Conservation (phyloP, 2,329 filamentous ascomycete genomes). For the Ceratocystis eucalypticola region DNA sequence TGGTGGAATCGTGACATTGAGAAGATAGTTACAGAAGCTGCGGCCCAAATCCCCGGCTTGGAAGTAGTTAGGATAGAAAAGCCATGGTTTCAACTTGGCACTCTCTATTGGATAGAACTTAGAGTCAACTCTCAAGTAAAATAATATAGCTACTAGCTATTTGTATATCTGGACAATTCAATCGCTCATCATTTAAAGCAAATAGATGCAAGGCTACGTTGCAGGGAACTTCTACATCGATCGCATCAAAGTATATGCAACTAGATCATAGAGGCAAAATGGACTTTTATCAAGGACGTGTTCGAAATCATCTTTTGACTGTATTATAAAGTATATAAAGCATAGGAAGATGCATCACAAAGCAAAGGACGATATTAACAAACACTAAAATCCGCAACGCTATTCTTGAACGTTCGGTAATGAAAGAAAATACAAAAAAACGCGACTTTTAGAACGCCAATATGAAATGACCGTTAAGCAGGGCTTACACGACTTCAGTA, state of each 20-base stretch:
- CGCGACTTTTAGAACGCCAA: neutral
- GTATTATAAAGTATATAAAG: neutral
- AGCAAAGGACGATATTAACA: neutral
- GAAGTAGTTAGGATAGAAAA: slow-evolving; percentile 42
- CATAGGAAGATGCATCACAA: slow-evolving; percentile 1
- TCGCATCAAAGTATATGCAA: too few species aligned
- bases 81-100: slow-evolving; percentile 42
- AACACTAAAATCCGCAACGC: neutral
- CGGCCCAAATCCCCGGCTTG: slow-evolving; percentile 36
- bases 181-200: too few species aligned
- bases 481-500: neutral
- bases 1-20: slow-evolving; percentile 57
- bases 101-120: slow-evolving; percentile 46
- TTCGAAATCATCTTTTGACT: too few species aligned
- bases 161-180: too few species aligned
- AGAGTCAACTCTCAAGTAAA: slow-evolving; percentile 25
- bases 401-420: neutral
- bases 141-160: too few species aligned
- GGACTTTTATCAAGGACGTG: too few species aligned
- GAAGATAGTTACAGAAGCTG: slow-evolving; percentile 38
- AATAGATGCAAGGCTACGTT: too few species aligned
- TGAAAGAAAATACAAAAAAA: neutral
- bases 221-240: too few species aligned
- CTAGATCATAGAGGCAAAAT: too few species aligned
- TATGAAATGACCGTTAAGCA: too few species aligned